Evolutionary conservation across 768 basidiomycete genomes (phyloP), one percentile per base, ranked within the genome.

Genomic region (Collybiopsis confluens): DNA sequence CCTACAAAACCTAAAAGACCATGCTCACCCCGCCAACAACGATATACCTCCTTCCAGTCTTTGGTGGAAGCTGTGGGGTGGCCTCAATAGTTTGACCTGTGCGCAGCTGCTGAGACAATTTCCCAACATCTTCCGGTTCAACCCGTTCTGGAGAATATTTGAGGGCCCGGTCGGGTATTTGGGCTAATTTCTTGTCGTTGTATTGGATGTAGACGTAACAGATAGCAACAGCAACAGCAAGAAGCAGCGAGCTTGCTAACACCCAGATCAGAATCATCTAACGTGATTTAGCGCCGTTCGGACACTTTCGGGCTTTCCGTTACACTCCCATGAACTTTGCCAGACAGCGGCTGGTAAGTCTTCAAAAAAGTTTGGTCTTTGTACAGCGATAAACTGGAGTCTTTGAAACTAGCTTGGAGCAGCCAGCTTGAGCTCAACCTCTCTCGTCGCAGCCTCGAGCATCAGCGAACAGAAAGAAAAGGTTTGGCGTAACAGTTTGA

Each of bases 11-110:
- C 35, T 28, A 24, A 2, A 44, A 13, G 43, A 4, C 1, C 9
- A 37, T 41, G 77, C 80, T 57, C 63, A 87, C 86, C 59, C 89
- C 88, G 52, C 89, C 89, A 35, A 87, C 77, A 3, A 91, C 75
- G 54, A 90, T 88, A 64, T 91, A 90, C 45, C 82, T 74, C 52
- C 88, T 75, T 18, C 86, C 87, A 0, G 89, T 91, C 65, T 73
- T 83, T 2, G 81, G 81, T 4, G 86, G 85, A 24, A 89, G 65
- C 53, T 82, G 72, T 41, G 76, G 71, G 6, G 70, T 58, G 36
- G 74, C 67, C 28, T 68, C 61, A 50, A 74, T 60, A 0, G 68
- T 61, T 1, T 74, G 71, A 16, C 59, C 52, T 43, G 65, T 61
- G 3, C 59, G 63, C n/a, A 82, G 64, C 20, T 62, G 52, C 10